Evolutionary conservation across 495 filamentous ascomycete genomes (phyloP), one percentile per base, ranked within the genome.

Genomic region (Achaetomiella virescens): DNA sequence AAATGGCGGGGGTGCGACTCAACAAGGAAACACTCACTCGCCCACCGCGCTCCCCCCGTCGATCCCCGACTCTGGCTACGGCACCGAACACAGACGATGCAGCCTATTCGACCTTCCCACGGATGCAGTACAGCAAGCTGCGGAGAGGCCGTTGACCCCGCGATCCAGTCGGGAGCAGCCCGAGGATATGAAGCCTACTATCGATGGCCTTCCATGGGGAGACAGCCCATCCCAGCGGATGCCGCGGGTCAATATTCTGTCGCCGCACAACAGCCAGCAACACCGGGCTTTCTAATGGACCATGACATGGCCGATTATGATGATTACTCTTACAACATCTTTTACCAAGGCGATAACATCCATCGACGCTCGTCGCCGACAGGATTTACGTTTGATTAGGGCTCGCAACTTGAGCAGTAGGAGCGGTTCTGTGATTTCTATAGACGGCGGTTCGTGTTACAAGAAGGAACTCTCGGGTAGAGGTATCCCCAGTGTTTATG

Each of bases 1-100:
- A 6, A 5, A 20, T 18, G 18, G 21, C 21, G 54, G 44, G 52
- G 43, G 52, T 10, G 10, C 36, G 10, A 44, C 27, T 41, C 25
- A 49, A 6, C 48, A 48, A 14, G 24, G 18, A n/a, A 33, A 43
- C 22, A 20, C 38, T 6, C 4, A 22, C 57, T 40, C 14, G 20
- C 48, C 35, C 48, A 64, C 18, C 38, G 27, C n/a, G 25, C 49
- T 45, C 0, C 62, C 46, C 1, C 41, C 60, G 2, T 65, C 65
- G 14, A 59, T 64, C 27, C 47, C 65, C 10, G 65, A 68, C 57
- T 68, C 65, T 21, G 65, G 57, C 14, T 68, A 68, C 33, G 53
- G 37, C 20, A 66, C 61, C n/a, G 58, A 65, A 24, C 42, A 55
- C 5, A 27, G 65, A 20, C 53, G 64, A 20, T 48, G 61, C 46